Evolutionary conservation across 2,329 filamentous ascomycete genomes (phyloP), one percentile per base, ranked within the genome.

Genomic region (Pleoardoris graminearum): DNA sequence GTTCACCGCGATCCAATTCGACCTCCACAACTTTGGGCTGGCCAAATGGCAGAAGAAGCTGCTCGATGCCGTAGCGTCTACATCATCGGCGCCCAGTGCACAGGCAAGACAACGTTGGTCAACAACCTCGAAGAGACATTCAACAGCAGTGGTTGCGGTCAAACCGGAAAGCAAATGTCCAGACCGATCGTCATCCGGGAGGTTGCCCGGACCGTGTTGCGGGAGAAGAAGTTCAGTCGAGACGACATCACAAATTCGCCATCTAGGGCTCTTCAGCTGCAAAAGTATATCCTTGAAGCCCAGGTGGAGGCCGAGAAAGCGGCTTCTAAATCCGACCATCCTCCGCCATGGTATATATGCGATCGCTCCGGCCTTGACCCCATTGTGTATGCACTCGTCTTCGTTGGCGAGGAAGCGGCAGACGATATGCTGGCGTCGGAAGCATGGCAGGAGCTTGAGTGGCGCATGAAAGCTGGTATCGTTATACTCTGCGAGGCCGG

Each of bases 81-180:
- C 60, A 72, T 79, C 32, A 66, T 78, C 25, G 77, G 77, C 2
- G 71, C 77, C 3, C 77, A 78, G 39, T 77, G 70, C 38, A 79
- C 76, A 1, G 77, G 77, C 32, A 79, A 79, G 55, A 78, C 75
- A 1, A 79, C 77, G 0, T 65, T 80, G 1, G 67, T 75, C 49
- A 65, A 70, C 32, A 67, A 67, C 1, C 62, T 79, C 2, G 59
- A 62, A 21, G 47, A 42, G 19, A 4, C 3, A 16, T 21, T 27
- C 19, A 32, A 22, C 16, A n/a, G n/a, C n/a, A n/a, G n/a, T n/a
- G n/a, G n/a, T n/a, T n/a, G n/a, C n/a, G n/a, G n/a, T n/a, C n/a
- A n/a, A n/a, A n/a, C n/a, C n/a, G n/a, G n/a, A n/a, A n/a, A n/a
- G n/a, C n/a, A n/a, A n/a, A n/a, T n/a, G n/a, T n/a, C n/a, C n/a